phyloP scores from a whole-genome alignment of 441 rosid species.

The Croton setiger region DNA sequence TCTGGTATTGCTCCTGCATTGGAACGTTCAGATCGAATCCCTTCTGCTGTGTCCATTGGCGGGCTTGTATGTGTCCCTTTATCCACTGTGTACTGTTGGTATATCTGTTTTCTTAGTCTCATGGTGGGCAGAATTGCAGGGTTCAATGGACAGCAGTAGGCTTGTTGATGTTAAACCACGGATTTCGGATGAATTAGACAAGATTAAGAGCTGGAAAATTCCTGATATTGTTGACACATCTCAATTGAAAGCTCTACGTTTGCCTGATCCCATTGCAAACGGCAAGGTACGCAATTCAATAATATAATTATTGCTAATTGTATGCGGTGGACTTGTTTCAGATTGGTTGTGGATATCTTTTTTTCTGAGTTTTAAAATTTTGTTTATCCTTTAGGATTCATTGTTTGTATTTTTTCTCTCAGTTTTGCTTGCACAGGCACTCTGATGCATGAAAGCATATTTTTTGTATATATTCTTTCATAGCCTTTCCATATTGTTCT shows the following conservation, averaged over 20 bases:
- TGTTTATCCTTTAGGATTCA: background rate
- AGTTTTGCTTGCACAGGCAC: background rate
- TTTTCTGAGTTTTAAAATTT: background rate
- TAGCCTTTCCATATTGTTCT: background rate
- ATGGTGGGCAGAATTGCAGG: constrained; percentile 28
- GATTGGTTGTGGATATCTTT: background rate
- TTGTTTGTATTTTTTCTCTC: constrained; percentile 1
- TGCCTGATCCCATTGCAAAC: constrained; percentile 38
- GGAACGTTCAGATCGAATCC: constrained; percentile 46
- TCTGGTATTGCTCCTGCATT: constrained; percentile 35
- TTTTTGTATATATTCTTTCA: background rate
- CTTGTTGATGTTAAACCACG: constrained; percentile 53
- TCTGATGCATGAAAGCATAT: background rate
- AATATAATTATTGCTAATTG: background rate
- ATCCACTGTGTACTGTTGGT: constrained; percentile 11
- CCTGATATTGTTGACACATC: constrained; percentile 43
- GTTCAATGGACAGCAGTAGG: constrained; percentile 39
- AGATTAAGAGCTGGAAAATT: constrained; percentile 41
- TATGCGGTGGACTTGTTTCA: background rate
- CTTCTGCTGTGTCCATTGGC: constrained; percentile 37
- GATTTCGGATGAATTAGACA: constrained; percentile 38
- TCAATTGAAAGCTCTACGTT: constrained; percentile 38
- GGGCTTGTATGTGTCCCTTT: constrained; percentile 34
- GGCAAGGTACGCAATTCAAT: constrained; percentile 34
- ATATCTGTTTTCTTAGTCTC: constrained; percentile 19